Evolutionary conservation across 2,329 filamentous ascomycete genomes (phyloP), one percentile per base, ranked within the genome.

Genomic region (Escovopsis sp.): DNA sequence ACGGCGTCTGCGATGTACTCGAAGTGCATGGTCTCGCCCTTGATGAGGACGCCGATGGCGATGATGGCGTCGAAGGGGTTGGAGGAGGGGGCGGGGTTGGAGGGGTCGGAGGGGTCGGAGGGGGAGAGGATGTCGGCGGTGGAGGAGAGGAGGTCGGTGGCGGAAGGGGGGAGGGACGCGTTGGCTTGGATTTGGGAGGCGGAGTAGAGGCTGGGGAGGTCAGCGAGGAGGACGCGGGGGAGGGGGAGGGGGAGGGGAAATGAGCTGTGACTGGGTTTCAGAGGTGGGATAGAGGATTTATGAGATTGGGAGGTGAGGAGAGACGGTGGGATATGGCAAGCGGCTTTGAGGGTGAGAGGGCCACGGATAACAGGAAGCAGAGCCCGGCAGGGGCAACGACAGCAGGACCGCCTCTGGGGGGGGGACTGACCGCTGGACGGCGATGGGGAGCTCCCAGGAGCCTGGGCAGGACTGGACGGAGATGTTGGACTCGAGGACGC

Each of bases 21-120:
- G 52, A 98, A 98, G 62, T 98, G 90, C 86, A 94, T 94, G 6
- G 90, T 96, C 61, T 93, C 83, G 56, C 90, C 90, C 66, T 98
- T 98, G 64, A 98, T 94, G 41, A 98, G 73, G 38, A 94, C 87
- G 37, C 90, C 90, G 46, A 98, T 82, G 35, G 90, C 86, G 45
- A 98, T 87, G 43, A 98, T 76, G 42, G 90, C 90, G 54, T 96
- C 88, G 50, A 96, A 96, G 15, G 85, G 74, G 37, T 66, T 61
- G 39, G 70, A 61, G n/a, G 58, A 53, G 3, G 60, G 46, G 3
- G 60, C 50, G 21, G 54, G 42, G 28, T 54, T 43, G 15, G 65
- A 42, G 14, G 63, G 48, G n/a, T n/a, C n/a, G n/a, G 58, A 53
- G 3, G 60, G 46, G 3, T 60, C 50, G 21, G 21, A 8, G 21